Evolutionary conservation across 768 basidiomycete genomes (phyloP).

Genomic region (Trametes gibbosa): DNA sequence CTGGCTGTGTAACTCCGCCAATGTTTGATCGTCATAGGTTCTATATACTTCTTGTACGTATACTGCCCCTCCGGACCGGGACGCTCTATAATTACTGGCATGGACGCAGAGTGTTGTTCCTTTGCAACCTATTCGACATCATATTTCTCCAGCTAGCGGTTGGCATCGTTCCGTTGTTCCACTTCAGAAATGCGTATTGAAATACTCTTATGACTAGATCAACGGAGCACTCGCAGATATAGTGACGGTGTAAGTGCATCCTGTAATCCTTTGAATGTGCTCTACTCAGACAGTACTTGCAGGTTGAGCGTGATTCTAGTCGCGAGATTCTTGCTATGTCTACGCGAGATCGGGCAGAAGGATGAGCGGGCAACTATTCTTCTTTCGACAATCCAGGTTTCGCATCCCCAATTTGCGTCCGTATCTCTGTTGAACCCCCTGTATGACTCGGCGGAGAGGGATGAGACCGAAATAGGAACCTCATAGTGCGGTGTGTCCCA

Average conservation of each 20-base stretch:
- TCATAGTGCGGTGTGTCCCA: no score
- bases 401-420: neutral
- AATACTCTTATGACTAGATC: neutral
- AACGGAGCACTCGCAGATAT: conserved; percentile 1
- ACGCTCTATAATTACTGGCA: neutral
- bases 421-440: neutral
- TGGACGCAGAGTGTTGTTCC: neutral
- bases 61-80: no score
- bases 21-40: neutral
- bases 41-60: conserved; percentile 1
- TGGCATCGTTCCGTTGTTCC: neutral
- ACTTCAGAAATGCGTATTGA: neutral
- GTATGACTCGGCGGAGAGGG: neutral
- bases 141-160: conserved; percentile 1
- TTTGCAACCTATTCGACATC: conserved; percentile 6
- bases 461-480: neutral
- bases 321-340: neutral
- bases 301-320: conserved; percentile 3
- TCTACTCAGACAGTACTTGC: neutral
- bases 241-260: neutral
- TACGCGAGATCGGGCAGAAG: neutral
- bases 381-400: neutral
- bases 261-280: no score
- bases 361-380: neutral
- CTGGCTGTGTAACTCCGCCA: neutral